A percentile compares a stretch with the other conserved stretches of the same genome.
phyloP scores from a whole-genome alignment of 208 protist species.

The Leishmania amazonensis region DNA sequence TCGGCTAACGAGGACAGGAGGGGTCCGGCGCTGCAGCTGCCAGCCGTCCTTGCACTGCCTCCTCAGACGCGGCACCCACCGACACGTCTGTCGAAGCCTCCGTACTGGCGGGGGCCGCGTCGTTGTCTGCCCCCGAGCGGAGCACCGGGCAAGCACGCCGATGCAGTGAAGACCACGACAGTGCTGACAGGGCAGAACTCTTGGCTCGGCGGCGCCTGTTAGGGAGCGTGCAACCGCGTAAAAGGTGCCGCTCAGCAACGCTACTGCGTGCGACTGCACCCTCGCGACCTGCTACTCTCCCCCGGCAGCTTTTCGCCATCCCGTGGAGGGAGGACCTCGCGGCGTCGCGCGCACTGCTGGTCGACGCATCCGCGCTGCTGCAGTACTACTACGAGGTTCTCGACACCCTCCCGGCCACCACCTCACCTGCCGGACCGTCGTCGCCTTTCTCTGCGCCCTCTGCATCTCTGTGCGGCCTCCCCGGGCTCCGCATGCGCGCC shows the following conservation, averaged over 20 bases:
- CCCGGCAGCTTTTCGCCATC: constrained; percentile 12
- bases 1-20: too few relatives aligned
- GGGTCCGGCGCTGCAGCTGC: neutral
- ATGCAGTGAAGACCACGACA: neutral
- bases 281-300: constrained; percentile 6
- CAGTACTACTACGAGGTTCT: constrained; percentile 13
- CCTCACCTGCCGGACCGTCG: neutral
- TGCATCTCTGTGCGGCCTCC: neutral
- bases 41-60: neutral
- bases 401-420: neutral
- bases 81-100: neutral
- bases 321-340: constrained; percentile 21
- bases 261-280: constrained; percentile 11
- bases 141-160: neutral
- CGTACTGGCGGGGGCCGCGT: neutral
- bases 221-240: constrained; percentile 2
- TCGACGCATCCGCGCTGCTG: constrained; percentile 18
- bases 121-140: neutral
- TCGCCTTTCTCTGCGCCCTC: neutral
- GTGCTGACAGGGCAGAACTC: neutral
- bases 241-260: constrained; percentile 5
- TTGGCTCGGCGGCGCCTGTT: constrained; percentile 10
- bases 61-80: neutral
- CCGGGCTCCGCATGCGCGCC: neutral
- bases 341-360: constrained; percentile 13